Evolutionary conservation across 1,139 yeast species (phyloP), one percentile per base, ranked within the genome.

Genomic region (Lodderomyces elongisporus): DNA sequence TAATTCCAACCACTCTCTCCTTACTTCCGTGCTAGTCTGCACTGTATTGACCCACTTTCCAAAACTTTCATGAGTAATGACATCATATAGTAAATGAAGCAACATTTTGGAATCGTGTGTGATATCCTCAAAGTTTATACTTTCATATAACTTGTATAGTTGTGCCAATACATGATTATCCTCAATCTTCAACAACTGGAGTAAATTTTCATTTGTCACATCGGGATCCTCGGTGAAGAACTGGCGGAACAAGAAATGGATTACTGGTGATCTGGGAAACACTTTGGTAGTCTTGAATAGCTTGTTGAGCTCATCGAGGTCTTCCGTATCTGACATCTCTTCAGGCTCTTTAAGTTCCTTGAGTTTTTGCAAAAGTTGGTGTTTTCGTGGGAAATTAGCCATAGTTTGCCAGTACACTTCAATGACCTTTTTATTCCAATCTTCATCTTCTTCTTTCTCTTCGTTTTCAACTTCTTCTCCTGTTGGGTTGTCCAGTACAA

Each of bases 21-120:
- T 17, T 2, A 20, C 13, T 4, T 20, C 17, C n/a, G n/a, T n/a
- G n/a, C n/a, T n/a, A 12, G 32, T 31, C 6, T 20, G 15, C 10
- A 34, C 34, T 4, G 8, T 12, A 6, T 14, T 25, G 5, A 54
- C 32, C 52, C 53, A 58, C 14, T 45, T 48, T 8, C 37, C 43
- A 34, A 47, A 59, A 16, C 52, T 41, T 36, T 60, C 61, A 33
- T 56, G 54, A 12, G 51, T 44, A 15, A 49, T 45, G 8, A 50
- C 30, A 14, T 35, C 43, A 29, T 47, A 46, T 4, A 49, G 33
- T 7, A 50, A 33, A 14, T 35, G 36, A 4, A 51, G 23, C 16
- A 50, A 35, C 33, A 43, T 34, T n/a, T n/a, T n/a, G n/a, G n/a
- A n/a, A n/a, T n/a, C n/a, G n/a, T n/a, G n/a, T n/a, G n/a, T n/a